Evolutionary conservation across 306 rosid genomes (phyloP).

Genomic region (Pyrus communis): DNA sequence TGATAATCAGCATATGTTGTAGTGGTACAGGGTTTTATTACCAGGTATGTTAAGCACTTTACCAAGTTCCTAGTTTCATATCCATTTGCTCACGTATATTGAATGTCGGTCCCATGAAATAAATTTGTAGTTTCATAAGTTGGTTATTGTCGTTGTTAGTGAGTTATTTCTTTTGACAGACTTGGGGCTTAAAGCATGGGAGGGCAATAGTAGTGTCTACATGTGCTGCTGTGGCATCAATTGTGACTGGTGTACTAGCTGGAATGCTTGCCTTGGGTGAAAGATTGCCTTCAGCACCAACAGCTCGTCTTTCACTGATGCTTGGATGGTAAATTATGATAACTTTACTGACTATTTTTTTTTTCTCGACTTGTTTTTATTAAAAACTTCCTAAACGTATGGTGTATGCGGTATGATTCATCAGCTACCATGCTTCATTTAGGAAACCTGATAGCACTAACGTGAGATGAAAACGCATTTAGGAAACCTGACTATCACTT

Average conservation of each 20-base stretch:
- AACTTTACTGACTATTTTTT: neutral
- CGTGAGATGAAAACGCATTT: neutral
- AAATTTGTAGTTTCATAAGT: neutral
- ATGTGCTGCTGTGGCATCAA: conserved; percentile 95
- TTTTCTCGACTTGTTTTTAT: too few relatives aligned
- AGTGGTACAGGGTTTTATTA: conserved; percentile 88
- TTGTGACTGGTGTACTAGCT: conserved; percentile 89
- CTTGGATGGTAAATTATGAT: conserved; percentile 76
- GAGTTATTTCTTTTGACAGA: conserved; percentile 35
- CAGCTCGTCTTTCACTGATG: conserved; percentile 65
- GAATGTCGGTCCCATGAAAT: neutral
- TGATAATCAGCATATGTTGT: conserved; percentile 56
- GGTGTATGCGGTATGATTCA: neutral
- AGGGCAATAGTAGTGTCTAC: conserved; percentile 88
- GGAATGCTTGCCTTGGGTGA: conserved; percentile 99
- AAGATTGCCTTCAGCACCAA: conserved; percentile 77
- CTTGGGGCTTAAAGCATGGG: conserved; percentile 94
- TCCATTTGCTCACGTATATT: neutral
- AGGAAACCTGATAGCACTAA: neutral
- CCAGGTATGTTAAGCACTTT: conserved; percentile 47
- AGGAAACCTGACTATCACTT: neutral
- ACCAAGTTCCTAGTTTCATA: conserved; percentile 1
- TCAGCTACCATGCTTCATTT: neutral
- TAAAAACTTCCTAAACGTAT: neutral
- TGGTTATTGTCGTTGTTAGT: neutral